Base-by-base conservation (phyloP, 192 early-diverging fungal genomes). In the Cetraspora pellucida region DNA sequence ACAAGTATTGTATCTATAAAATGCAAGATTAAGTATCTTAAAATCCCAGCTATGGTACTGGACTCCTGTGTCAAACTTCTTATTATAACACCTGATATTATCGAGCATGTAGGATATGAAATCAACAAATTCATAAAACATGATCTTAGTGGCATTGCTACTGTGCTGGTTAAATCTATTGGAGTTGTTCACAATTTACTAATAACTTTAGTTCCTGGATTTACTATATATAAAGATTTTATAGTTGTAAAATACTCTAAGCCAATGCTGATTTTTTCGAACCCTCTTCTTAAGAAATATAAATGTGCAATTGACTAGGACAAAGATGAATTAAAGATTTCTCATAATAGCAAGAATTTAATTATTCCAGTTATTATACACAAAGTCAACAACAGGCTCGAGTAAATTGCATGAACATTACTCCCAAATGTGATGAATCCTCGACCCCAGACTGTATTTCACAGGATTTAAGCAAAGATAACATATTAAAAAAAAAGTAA, bases 201-300 rank as follows among this genome's bases (percentile, higher is more conserved):
- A 4, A 37, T 66, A n/a, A 66, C 64, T 7, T 10, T 66, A n/a
- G 27, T 30, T 66, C 28, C 64, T 31, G 64, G 64, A 43, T n/a
- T 30, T 31, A 31, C 13, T 13, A 66, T 66, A 19, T 30, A 30
- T 66, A 9, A 30, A 31, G 64, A 66, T 31, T 66, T 66, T 66
- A 6, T 57, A 5, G 54, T 57, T 3, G 54, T 57, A 3, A n/a
- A 19, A 11, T 21, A 14, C 49, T 3, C 2, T 3, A 70, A 70
- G 31, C 47, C 21, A 23, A 70, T 4, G 0, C 31, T 70, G 11
- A 70, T 70, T 21, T 70, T 49, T 6, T 37, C 47, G 4, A 70
- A 70, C 43, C 68, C 10, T 8, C 68, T 70, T 49, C n/a, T 70
- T 2, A 70, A 70, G 43, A 70, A 70, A 70, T 70, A 57, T 57